Evolutionary conservation across 805 yeast species (phyloP).

Genomic region (Schwanniomyces pseudopolymorphus): DNA sequence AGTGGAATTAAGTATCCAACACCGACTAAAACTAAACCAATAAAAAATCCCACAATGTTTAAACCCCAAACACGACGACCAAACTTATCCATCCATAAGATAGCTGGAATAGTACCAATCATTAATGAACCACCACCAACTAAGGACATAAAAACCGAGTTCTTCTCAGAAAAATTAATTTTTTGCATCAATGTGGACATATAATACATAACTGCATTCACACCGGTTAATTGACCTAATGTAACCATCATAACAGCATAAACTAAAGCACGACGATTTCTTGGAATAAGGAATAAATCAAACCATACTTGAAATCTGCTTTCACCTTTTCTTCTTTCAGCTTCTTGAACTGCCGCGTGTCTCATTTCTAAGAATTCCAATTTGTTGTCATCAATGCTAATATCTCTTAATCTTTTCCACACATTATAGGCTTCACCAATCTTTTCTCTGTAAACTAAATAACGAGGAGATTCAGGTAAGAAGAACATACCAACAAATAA

Average conservation of each 20-base stretch:
- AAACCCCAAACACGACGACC: constrained; percentile 62
- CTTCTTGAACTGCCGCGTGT: constrained; percentile 50
- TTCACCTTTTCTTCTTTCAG: constrained; percentile 35
- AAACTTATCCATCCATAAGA: constrained; percentile 54
- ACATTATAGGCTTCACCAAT: constrained; percentile 53
- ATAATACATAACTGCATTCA: constrained; percentile 65
- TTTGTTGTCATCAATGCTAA: constrained; percentile 39
- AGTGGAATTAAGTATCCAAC: constrained; percentile 48
- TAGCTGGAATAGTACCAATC: constrained; percentile 66
- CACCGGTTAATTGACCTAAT: constrained; percentile 67
- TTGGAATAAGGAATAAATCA: constrained; percentile 54
- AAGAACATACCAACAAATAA: constrained; percentile 51
- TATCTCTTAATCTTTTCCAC: constrained; percentile 57
- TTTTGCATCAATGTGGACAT: constrained; percentile 56
- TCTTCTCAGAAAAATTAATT: constrained; percentile 53
- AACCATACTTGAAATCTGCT: constrained; percentile 39
- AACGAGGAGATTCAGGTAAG: constrained; percentile 64
- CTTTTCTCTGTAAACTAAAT: constrained; percentile 50
- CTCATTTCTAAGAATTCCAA: constrained; percentile 59
- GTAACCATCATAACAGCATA: constrained; percentile 58
- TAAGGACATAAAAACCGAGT: constrained; percentile 63
- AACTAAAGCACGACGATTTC: constrained; percentile 61
- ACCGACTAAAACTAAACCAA: constrained; percentile 62
- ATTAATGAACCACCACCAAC: constrained; percentile 67
- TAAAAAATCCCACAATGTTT: constrained; percentile 55